Evolutionary conservation across 441 rosid genomes (phyloP).

Genomic region (Mallotus repandus): DNA sequence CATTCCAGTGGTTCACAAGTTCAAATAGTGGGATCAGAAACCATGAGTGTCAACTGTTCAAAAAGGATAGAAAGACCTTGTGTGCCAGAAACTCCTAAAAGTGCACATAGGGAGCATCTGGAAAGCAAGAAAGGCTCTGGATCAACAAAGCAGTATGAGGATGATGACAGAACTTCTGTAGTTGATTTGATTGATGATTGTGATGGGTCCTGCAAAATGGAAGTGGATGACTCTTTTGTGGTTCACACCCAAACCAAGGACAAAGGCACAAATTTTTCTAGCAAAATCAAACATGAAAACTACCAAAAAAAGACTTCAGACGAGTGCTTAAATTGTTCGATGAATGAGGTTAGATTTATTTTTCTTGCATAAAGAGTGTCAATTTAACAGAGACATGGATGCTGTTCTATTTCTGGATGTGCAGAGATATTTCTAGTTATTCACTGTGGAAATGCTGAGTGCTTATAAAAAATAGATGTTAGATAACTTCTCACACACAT

Average conservation of each 20-base stretch:
- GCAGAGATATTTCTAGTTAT: neutral
- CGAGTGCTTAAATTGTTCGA: conserved; percentile 16
- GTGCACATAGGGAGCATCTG: conserved; percentile 7
- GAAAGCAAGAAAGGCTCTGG: conserved; percentile 15
- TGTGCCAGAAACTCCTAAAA: conserved; percentile 19
- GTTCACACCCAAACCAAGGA: conserved; percentile 11
- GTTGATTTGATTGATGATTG: conserved; percentile 17
- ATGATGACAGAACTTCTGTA: conserved; percentile 4
- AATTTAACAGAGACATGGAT: neutral
- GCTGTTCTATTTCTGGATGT: neutral
- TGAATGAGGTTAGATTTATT: conserved; percentile 22
- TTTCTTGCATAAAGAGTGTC: neutral
- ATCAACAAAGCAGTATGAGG: conserved; percentile 22
- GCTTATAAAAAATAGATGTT: neutral
- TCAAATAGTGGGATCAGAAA: conserved; percentile 24
- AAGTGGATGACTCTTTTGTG: conserved; percentile 17
- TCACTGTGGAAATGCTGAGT: neutral
- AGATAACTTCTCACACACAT: neutral
- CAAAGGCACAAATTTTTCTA: conserved; percentile 6
- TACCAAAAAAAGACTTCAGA: conserved; percentile 18
- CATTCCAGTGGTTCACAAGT: conserved; percentile 19
- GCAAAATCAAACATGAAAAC: conserved; percentile 16
- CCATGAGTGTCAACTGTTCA: conserved; percentile 1
- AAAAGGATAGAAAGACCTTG: conserved; percentile 23
- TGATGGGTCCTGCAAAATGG: conserved; percentile 19